Evolutionary conservation across 768 basidiomycete species (phyloP).

Genomic region (Podaxis sp.): DNA sequence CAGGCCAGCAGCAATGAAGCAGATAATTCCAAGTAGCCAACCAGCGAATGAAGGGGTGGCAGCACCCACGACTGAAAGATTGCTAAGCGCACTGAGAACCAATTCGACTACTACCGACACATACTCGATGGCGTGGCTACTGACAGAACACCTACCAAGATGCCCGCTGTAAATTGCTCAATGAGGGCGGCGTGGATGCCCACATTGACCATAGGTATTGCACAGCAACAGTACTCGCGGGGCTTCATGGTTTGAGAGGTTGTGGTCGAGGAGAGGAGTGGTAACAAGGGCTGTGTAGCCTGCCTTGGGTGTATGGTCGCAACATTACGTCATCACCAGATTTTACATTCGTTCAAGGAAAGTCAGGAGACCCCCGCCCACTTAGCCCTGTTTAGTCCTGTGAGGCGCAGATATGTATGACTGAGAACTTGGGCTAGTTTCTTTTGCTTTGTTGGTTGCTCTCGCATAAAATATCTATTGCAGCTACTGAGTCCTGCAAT

Average conservation of each 20-base stretch:
- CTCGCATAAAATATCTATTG: too few species aligned
- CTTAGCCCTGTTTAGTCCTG: neutral
- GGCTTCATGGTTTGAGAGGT: slow-evolving; percentile 52
- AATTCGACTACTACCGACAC: slow-evolving; percentile 22
- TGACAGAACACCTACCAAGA: slow-evolving; percentile 68
- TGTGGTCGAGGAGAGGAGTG: slow-evolving; percentile 19
- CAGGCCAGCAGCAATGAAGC: slow-evolving; percentile 68
- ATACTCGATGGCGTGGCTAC: slow-evolving; percentile 77
- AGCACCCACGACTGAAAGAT: slow-evolving; percentile 72
- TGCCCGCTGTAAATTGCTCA: slow-evolving; percentile 69
- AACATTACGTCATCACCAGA: slow-evolving; percentile 5
- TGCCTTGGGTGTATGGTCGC: neutral
- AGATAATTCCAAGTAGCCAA: slow-evolving; percentile 69
- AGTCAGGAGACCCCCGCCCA: neutral
- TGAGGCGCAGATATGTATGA: too few species aligned
- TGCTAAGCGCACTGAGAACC: neutral
- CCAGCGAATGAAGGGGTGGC: slow-evolving; percentile 74
- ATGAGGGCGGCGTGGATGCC: slow-evolving; percentile 80
- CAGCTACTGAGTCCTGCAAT: too few species aligned
- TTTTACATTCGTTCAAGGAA: too few species aligned
- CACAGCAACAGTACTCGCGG: slow-evolving; percentile 90
- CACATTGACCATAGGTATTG: slow-evolving; percentile 84
- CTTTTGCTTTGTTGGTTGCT: too few species aligned
- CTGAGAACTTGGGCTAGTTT: too few species aligned
- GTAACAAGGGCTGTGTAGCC: slow-evolving; percentile 9